phyloP scores from a whole-genome alignment of 2,329 filamentous ascomycete species.

The Colletotrichum melonis region DNA sequence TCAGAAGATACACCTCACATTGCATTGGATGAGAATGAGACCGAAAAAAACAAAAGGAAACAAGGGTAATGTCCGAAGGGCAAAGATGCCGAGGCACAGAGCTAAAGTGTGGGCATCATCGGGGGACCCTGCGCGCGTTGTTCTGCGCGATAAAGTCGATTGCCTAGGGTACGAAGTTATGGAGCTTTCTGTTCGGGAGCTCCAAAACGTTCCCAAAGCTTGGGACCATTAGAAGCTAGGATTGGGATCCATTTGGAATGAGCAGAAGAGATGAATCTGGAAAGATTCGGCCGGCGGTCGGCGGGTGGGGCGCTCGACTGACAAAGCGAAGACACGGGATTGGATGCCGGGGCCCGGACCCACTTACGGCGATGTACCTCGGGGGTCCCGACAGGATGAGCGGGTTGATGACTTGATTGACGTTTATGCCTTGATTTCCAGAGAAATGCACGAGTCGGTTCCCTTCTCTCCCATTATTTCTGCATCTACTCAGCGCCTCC shows the following conservation, averaged over 20 bases:
- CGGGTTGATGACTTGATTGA: neutral
- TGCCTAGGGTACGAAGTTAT: too few species aligned
- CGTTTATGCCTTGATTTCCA: slow-evolving; percentile 7
- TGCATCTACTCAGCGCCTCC: too few species aligned
- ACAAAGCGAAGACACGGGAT: slow-evolving; percentile 30
- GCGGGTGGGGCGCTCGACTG: slow-evolving; percentile 1
- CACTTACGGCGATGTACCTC: neutral
- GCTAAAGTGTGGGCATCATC: slow-evolving; percentile 5
- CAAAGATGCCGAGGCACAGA: slow-evolving; percentile 30
- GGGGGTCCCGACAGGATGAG: slow-evolving; percentile 23
- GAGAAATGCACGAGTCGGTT: neutral
- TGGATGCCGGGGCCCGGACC: slow-evolving; percentile 14
- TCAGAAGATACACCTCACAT: neutral
- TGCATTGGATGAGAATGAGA: neutral
- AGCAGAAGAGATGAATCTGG: neutral
- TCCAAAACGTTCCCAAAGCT: neutral
- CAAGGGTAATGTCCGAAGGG: slow-evolving; percentile 25
- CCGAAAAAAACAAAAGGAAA: neutral
- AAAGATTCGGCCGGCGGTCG: slow-evolving; percentile 10
- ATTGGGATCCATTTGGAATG: too few species aligned
- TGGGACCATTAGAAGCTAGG: neutral
- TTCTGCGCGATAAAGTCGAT: neutral
- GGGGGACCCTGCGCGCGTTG: neutral
- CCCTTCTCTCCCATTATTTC: too few species aligned
- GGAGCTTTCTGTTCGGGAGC: too few species aligned